Percentiles rank a stretch among this genome's conserved stretches.
phyloP scores from a whole-genome alignment of 2,329 filamentous ascomycete genomes.

The Sclerotinia trifoliorum region DNA sequence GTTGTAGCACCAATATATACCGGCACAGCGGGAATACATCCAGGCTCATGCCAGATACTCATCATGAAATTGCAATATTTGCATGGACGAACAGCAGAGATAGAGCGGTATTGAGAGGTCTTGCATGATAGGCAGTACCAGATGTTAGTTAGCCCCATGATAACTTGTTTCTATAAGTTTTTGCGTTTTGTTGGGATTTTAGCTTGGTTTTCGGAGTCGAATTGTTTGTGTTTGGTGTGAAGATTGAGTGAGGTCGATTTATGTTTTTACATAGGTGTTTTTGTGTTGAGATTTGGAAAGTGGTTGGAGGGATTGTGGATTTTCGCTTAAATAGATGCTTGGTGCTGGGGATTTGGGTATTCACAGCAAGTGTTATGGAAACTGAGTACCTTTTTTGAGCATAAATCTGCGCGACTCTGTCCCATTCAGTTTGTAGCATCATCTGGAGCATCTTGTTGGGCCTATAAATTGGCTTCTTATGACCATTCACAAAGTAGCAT shows the following conservation, averaged over 20 bases:
- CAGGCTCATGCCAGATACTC: background rate
- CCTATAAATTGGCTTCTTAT: too few relatives aligned
- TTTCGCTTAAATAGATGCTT: background rate
- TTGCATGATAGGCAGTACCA: slow-evolving; percentile 11
- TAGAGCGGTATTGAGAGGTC: background rate
- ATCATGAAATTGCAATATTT: slow-evolving; percentile 2
- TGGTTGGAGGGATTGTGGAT: background rate
- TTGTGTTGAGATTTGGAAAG: background rate
- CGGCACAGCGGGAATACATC: background rate
- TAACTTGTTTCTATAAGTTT: background rate
- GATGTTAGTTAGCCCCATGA: background rate
- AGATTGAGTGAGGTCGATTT: background rate
- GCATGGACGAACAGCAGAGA: background rate
- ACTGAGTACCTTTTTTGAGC: background rate
- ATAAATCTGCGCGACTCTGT: background rate
- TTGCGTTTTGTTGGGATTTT: background rate
- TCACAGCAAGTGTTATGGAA: background rate
- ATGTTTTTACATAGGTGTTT: background rate
- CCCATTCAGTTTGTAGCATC: background rate
- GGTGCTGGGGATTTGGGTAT: background rate
- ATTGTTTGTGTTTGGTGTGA: too few relatives aligned
- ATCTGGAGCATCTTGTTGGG: background rate
- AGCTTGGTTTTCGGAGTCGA: background rate
- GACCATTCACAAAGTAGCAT: background rate
- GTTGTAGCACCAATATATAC: background rate